These are phyloP conservation scores for Mangifera indica DNA, from an alignment of 345 rosid genomes.

Conservation along the genomic window DNA sequence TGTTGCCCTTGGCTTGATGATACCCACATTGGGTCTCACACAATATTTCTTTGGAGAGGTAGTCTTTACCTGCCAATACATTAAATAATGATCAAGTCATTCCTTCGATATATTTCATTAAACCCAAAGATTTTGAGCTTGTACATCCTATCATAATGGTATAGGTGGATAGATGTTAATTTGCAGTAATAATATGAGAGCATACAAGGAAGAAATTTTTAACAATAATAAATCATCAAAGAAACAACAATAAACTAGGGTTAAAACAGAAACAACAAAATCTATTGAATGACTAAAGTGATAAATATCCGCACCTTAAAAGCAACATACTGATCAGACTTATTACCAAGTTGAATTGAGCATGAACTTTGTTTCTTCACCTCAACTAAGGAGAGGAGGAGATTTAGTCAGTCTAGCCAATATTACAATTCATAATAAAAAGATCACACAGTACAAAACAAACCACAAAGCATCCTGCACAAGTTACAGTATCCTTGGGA, in stretches of 20 bases:
- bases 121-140: constrained; percentile 4
- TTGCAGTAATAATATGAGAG: neutral
- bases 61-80: constrained; percentile 47
- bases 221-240: neutral
- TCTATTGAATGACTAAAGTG: neutral
- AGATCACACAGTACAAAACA: neutral
- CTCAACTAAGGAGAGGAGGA: constrained; percentile 42
- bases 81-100: neutral
- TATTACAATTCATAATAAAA: neutral
- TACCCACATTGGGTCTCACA: constrained; percentile 51
- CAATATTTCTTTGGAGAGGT: constrained; percentile 58
- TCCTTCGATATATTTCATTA: neutral
- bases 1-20: constrained; percentile 42
- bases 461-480: neutral
- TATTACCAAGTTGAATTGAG: constrained; percentile 40
- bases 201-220: no score
- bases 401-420: neutral
- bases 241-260: neutral
- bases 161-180: neutral
- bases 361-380: constrained; percentile 52
- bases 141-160: neutral
- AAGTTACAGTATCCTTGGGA: neutral
- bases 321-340: constrained; percentile 52
- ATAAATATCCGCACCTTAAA: constrained; percentile 42
- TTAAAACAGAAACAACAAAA: neutral